phyloP scores from a whole-genome alignment of 768 basidiomycete species.

The Hortiboletus flavorubellus region DNA sequence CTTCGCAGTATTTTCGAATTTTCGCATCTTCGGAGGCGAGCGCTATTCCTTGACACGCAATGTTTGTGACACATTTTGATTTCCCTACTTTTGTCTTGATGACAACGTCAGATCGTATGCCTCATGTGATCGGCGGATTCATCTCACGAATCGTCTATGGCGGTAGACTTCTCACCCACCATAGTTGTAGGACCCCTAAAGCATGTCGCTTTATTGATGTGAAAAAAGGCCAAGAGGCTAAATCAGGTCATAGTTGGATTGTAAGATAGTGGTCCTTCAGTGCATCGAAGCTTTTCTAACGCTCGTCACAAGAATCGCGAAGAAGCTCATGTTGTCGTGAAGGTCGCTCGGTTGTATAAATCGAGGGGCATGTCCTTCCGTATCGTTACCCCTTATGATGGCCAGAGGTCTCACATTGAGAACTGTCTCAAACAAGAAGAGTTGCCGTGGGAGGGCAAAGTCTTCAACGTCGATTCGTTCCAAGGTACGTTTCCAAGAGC shows the following conservation, averaged over 20 bases:
- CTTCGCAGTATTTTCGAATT: slow-evolving; percentile 77
- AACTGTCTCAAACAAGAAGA: slow-evolving; percentile 41
- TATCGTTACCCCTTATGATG: slow-evolving; percentile 80
- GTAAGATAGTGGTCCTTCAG: slow-evolving; percentile 16
- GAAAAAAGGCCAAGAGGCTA: slow-evolving; percentile 29
- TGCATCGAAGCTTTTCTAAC: slow-evolving; percentile 2
- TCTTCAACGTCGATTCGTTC: slow-evolving; percentile 77
- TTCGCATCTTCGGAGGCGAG: slow-evolving; percentile 46
- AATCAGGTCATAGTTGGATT: slow-evolving; percentile 33
- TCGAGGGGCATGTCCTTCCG: slow-evolving; percentile 45
- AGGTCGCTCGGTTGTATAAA: slow-evolving; percentile 52
- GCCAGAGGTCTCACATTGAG: slow-evolving; percentile 61
- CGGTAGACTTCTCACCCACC: slow-evolving; percentile 52
- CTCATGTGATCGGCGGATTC: slow-evolving; percentile 65
- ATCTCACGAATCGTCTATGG: slow-evolving; percentile 68
- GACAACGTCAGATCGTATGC: slow-evolving; percentile 67
- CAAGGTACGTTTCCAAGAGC: slow-evolving; percentile 52
- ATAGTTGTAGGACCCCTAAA: slow-evolving; percentile 37
- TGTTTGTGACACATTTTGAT: slow-evolving; percentile 44
- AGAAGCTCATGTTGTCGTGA: slow-evolving; percentile 52
- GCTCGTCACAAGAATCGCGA: slow-evolving; percentile 47
- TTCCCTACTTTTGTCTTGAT: not conserved
- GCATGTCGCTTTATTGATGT: slow-evolving; percentile 41
- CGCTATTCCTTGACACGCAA: slow-evolving; percentile 64
- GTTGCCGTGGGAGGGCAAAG: slow-evolving; percentile 58